A percentile compares a stretch with the other conserved stretches of the same genome.
Conservation (phyloP, 192 early-diverging fungal genomes). For the Backusella tarrabulga region DNA sequence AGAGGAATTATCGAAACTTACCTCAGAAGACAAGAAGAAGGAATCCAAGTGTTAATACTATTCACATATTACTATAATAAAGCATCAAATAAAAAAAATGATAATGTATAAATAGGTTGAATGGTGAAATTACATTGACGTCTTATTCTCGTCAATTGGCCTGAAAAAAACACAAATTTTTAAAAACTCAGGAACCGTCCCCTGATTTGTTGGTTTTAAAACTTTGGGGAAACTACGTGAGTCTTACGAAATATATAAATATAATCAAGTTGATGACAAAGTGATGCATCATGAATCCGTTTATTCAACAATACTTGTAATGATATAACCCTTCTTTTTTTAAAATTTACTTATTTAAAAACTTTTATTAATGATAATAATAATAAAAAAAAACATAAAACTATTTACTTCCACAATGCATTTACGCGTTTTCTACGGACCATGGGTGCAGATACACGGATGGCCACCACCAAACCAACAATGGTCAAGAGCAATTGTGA, state of each 20-base stretch:
- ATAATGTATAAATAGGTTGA: too few relatives aligned
- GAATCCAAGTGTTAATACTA: not conserved
- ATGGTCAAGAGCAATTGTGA: conserved; percentile 80
- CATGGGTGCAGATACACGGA: conserved; percentile 73
- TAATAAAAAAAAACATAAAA: not conserved
- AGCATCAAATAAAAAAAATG: not conserved
- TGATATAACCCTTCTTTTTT: not conserved
- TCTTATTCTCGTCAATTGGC: not conserved
- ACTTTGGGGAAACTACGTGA: not conserved
- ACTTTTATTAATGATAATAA: not conserved
- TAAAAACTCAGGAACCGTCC: not conserved
- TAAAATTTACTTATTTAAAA: not conserved
- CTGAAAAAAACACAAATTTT: not conserved
- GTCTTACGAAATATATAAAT: too few relatives aligned
- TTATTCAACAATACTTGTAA: not conserved
- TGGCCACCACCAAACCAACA: conserved; percentile 68
- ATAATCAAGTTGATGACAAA: too few relatives aligned
- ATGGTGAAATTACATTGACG: not conserved
- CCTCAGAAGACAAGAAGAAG: not conserved
- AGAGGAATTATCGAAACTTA: not conserved
- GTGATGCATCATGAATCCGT: not conserved
- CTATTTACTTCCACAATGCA: conserved; percentile 52
- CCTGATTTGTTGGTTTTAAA: not conserved
- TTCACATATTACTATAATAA: not conserved
- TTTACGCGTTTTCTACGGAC: conserved; percentile 59